Evolutionary conservation across 2,329 filamentous ascomycete genomes (phyloP).

Genomic region (Diaporthe longicolla): DNA sequence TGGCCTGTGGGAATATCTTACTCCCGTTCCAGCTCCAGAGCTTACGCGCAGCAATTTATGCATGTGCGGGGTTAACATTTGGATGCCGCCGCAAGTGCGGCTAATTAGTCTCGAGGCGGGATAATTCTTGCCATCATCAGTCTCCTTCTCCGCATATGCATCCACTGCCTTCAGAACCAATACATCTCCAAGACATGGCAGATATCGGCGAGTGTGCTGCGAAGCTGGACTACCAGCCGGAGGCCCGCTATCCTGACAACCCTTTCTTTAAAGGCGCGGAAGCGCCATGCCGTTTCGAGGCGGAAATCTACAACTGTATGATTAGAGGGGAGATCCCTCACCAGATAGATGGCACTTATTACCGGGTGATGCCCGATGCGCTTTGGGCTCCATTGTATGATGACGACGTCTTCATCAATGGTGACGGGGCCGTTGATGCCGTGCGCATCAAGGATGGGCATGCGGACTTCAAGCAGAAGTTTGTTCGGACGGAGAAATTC

Average conservation of each 20-base stretch:
- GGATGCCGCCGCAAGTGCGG: neutral
- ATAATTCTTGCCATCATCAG: neutral
- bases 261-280: slow-evolving; percentile 36
- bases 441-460: slow-evolving; percentile 39
- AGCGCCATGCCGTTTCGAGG: slow-evolving; percentile 33
- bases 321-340: slow-evolving; percentile 31
- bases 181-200: neutral
- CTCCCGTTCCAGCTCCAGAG: neutral
- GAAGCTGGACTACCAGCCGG: slow-evolving; percentile 32
- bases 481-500: slow-evolving; percentile 37
- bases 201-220: slow-evolving; percentile 33
- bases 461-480: slow-evolving; percentile 38
- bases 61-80: slow-evolving; percentile 20
- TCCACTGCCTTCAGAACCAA: no score
- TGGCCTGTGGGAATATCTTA: slow-evolving; percentile 1
- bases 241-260: slow-evolving; percentile 31
- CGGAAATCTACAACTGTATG: slow-evolving; percentile 35
- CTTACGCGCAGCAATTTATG: neutral
- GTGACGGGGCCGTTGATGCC: slow-evolving; percentile 33
- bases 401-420: slow-evolving; percentile 37
- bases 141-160: neutral
- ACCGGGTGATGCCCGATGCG: slow-evolving; percentile 36
- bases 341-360: slow-evolving; percentile 38
- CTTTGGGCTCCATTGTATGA: slow-evolving; percentile 26
- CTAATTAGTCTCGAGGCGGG: neutral